Evolutionary conservation across 768 basidiomycete genomes (phyloP).

Genomic region (Daedaleopsis sinensis): DNA sequence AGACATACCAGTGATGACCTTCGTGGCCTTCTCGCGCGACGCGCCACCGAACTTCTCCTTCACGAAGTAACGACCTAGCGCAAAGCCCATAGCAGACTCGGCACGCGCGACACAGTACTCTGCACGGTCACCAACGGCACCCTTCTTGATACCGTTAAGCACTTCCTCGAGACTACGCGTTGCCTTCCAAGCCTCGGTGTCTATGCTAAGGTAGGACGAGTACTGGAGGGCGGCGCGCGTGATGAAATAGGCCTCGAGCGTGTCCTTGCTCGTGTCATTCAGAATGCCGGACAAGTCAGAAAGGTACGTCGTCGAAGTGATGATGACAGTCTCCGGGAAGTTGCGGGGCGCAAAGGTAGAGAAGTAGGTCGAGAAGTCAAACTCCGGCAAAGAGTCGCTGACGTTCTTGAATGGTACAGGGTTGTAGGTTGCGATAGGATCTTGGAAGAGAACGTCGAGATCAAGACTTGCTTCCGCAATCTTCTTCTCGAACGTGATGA

Average conservation of each 20-base stretch:
- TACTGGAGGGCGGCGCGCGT: constrained; percentile 71
- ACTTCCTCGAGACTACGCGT: constrained; percentile 69
- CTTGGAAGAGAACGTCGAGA: constrained; percentile 72
- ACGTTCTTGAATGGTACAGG: constrained; percentile 73
- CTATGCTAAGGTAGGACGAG: constrained; percentile 70
- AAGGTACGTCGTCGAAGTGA: constrained; percentile 82
- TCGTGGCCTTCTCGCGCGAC: constrained; percentile 78
- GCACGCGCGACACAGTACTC: constrained; percentile 81
- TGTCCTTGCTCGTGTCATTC: constrained; percentile 62
- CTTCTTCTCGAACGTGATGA: constrained; percentile 77
- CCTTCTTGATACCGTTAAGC: constrained; percentile 84
- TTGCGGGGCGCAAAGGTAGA: constrained; percentile 79
- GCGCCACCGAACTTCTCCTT: constrained; percentile 79
- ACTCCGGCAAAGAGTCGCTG: constrained; percentile 66
- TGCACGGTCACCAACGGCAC: constrained; percentile 78
- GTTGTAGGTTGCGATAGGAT: constrained; percentile 90
- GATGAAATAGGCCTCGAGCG: constrained; percentile 87
- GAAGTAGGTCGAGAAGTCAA: constrained; percentile 86
- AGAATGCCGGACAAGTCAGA: constrained; percentile 69
- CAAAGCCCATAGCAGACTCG: constrained; percentile 81
- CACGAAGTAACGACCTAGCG: constrained; percentile 88
- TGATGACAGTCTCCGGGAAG: constrained; percentile 75
- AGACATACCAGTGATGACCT: constrained; percentile 72
- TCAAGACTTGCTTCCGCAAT: constrained; percentile 83
- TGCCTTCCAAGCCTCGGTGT: constrained; percentile 80